phyloP scores from a whole-genome alignment of 2,329 filamentous ascomycete genomes.

The Coniochaeta ligniaria region DNA sequence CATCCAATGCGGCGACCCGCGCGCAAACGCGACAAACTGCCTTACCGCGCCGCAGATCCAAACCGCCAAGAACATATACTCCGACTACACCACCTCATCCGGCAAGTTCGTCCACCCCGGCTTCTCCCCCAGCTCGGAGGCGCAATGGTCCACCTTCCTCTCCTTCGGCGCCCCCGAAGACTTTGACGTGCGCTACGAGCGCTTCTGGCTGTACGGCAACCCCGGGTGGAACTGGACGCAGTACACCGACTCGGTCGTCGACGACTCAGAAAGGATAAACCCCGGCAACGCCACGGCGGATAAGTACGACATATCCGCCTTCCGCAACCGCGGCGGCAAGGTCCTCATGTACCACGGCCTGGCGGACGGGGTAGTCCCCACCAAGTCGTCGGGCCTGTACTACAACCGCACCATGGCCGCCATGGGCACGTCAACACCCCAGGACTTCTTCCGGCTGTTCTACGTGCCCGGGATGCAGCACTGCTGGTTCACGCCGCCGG shows the following conservation, averaged over 20 bases:
- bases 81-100: slow-evolving; percentile 6
- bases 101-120: slow-evolving; percentile 3
- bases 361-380: slow-evolving; percentile 23
- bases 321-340: slow-evolving; percentile 22
- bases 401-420: slow-evolving; percentile 20
- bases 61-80: slow-evolving; percentile 6
- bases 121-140: slow-evolving; percentile 1
- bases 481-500: slow-evolving; percentile 21
- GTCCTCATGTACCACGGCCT: slow-evolving; percentile 28
- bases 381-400: slow-evolving; percentile 20
- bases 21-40: slow-evolving; percentile 6
- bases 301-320: not conserved
- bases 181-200: slow-evolving; percentile 1
- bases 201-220: not conserved
- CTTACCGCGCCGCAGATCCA: slow-evolving; percentile 8
- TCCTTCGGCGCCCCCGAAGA: not conserved
- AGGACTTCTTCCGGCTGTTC: slow-evolving; percentile 38
- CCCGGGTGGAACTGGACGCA: not conserved
- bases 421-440: slow-evolving; percentile 11
- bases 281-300: slow-evolving; percentile 1
- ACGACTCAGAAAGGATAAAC: not conserved
- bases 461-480: slow-evolving; percentile 42
- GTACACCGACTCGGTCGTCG: not conserved
- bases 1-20: slow-evolving; percentile 23
- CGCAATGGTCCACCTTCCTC: not conserved